Conservation (phyloP, 1,139 yeast genomes). For the Pichia sp. region DNA sequence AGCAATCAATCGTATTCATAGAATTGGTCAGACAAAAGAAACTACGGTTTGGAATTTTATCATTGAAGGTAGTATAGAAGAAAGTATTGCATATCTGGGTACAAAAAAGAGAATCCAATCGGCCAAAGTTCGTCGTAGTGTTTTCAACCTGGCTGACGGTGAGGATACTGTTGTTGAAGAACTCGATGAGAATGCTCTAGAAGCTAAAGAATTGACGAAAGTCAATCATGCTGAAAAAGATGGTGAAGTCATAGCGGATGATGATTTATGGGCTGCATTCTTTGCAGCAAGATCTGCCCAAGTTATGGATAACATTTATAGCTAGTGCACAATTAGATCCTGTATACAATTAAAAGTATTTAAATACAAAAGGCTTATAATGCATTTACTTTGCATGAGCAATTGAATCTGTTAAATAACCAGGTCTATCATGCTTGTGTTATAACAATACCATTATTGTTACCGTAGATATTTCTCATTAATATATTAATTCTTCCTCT, state of each 20-base stretch:
- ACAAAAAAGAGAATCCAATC: conserved; percentile 48
- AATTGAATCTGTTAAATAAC: too few species aligned
- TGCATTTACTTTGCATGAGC: too few species aligned
- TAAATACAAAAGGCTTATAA: too few species aligned
- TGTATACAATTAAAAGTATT: too few species aligned
- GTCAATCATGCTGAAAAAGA: conserved; percentile 42
- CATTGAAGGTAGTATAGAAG: conserved; percentile 85
- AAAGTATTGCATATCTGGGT: conserved; percentile 66
- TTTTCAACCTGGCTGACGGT: conserved; percentile 17
- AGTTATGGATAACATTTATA: conserved; percentile 21
- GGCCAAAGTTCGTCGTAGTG: conserved; percentile 27
- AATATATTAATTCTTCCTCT: too few species aligned
- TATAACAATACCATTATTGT: too few species aligned
- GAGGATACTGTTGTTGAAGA: conserved; percentile 32
- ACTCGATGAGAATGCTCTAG: conserved; percentile 37
- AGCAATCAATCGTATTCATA: conserved; percentile 86
- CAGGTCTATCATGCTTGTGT: too few species aligned
- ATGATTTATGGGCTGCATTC: conserved; percentile 61
- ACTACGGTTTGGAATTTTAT: conserved; percentile 94
- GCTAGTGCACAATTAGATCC: too few species aligned
- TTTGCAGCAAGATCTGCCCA: conserved; percentile 37
- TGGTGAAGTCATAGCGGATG: conserved; percentile 56
- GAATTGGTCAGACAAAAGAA: conserved; percentile 81
- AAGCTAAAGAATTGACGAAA: conserved; percentile 41
- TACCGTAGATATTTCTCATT: too few species aligned